Conservation (phyloP, 2,329 filamentous ascomycete species). For the Cladosporium sp. region DNA sequence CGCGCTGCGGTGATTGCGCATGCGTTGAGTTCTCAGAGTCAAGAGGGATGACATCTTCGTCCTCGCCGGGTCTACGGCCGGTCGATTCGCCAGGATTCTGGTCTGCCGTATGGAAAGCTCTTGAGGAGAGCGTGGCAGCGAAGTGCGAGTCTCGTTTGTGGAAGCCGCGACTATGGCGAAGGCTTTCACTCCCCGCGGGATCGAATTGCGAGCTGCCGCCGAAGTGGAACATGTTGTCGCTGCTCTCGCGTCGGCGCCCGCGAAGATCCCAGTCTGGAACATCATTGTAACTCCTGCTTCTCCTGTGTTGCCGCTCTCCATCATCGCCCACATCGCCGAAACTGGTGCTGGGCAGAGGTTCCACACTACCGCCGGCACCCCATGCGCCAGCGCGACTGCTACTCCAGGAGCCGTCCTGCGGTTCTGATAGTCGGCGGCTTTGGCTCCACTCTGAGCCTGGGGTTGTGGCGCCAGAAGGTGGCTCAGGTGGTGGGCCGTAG, state of each 20-base stretch:
- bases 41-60: slow-evolving; percentile 31
- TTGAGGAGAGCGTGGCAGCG: slow-evolving; percentile 38
- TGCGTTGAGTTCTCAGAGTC: slow-evolving; percentile 30
- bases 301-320: slow-evolving; percentile 35
- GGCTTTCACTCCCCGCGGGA: slow-evolving; percentile 35
- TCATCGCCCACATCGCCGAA: slow-evolving; percentile 33
- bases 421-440: slow-evolving; percentile 74
- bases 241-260: slow-evolving; percentile 44
- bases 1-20: slow-evolving; percentile 31
- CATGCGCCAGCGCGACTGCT: slow-evolving; percentile 53
- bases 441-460: slow-evolving; percentile 79
- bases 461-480: slow-evolving; percentile 79
- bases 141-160: slow-evolving; percentile 55
- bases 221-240: slow-evolving; percentile 25
- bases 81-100: slow-evolving; percentile 8
- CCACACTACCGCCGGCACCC: slow-evolving; percentile 31
- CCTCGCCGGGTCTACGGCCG: slow-evolving; percentile 7
- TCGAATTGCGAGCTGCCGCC: slow-evolving; percentile 27
- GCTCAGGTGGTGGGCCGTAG: slow-evolving; percentile 84
- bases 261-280: slow-evolving; percentile 73
- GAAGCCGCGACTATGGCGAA: slow-evolving; percentile 36
- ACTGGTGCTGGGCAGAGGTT: slow-evolving; percentile 38
- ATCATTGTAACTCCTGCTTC: slow-evolving; percentile 75
- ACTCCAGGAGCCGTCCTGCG: slow-evolving; percentile 19
- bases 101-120: slow-evolving; percentile 28